Conservation (phyloP, 2,329 filamentous ascomycete genomes). For the Verticillium alfalfae region DNA sequence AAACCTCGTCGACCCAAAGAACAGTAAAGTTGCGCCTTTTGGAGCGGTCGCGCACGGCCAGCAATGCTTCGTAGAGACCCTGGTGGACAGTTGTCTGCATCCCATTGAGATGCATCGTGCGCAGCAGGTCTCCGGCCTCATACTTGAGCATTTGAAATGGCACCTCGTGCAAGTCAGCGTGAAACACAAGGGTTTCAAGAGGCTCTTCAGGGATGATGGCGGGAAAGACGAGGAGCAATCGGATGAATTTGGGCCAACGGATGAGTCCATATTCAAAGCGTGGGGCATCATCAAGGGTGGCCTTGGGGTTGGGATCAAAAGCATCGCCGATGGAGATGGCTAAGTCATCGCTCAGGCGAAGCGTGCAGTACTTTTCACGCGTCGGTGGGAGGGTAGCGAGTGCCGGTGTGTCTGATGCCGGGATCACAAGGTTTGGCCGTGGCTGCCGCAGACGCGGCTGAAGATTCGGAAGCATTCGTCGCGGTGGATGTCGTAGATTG, state of each 20-base stretch:
- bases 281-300: slow-evolving; percentile 2
- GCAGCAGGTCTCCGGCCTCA: slow-evolving; percentile 1
- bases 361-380: slow-evolving; percentile 8
- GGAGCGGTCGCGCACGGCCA: slow-evolving; percentile 9
- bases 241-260: slow-evolving; percentile 8
- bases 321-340: slow-evolving; percentile 10
- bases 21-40: slow-evolving; percentile 6
- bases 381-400: slow-evolving; percentile 1
- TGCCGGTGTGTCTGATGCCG: not conserved
- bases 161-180: slow-evolving; percentile 12
- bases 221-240: slow-evolving; percentile 11
- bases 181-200: slow-evolving; percentile 13
- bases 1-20: slow-evolving; percentile 11
- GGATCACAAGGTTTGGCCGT: not conserved
- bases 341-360: slow-evolving; percentile 10
- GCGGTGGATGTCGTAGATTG: not conserved
- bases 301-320: slow-evolving; percentile 9
- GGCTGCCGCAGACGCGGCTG: not conserved
- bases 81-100: slow-evolving; percentile 3
- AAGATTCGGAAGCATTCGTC: not conserved
- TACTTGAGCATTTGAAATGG: slow-evolving; percentile 11
- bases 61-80: slow-evolving; percentile 8
- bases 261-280: slow-evolving; percentile 9
- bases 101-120: slow-evolving; percentile 11
- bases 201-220: slow-evolving; percentile 4